A percentile compares a stretch with the other conserved stretches of the same genome.
Conservation (phyloP, 1,139 yeast genomes). For the Nematodospora anomalae region DNA sequence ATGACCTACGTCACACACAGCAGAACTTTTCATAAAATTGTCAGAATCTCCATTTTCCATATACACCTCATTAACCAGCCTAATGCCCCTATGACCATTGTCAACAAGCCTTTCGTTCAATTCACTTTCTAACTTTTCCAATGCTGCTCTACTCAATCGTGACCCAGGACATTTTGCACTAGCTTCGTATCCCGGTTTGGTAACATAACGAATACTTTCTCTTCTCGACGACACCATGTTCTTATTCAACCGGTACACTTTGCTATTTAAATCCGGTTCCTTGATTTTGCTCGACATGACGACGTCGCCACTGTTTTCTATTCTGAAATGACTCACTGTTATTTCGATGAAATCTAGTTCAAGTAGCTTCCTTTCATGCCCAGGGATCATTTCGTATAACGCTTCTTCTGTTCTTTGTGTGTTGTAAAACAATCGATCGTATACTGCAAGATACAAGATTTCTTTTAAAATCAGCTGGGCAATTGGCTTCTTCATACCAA, state of each 20-base stretch:
- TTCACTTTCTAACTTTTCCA: neutral
- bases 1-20: neutral
- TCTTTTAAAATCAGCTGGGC: slow-evolving; percentile 24
- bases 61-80: too few relatives aligned
- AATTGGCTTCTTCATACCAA: slow-evolving; percentile 12
- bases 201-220: neutral
- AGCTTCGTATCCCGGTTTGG: neutral
- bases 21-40: neutral
- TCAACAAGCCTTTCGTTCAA: neutral
- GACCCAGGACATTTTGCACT: neutral
- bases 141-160: neutral
- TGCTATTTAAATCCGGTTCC: slow-evolving; percentile 13
- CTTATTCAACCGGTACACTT: slow-evolving; percentile 14
- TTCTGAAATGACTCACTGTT: slow-evolving; percentile 19
- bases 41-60: neutral
- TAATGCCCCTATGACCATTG: neutral
- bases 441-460: slow-evolving; percentile 28
- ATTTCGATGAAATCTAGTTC: slow-evolving; percentile 10
- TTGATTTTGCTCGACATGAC: slow-evolving; percentile 20
- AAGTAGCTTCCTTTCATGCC: slow-evolving; percentile 12
- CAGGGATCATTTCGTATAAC: slow-evolving; percentile 8
- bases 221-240: neutral
- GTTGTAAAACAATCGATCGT: slow-evolving; percentile 26
- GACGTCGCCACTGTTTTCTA: slow-evolving; percentile 13
- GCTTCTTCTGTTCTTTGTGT: slow-evolving; percentile 13